Evolutionary conservation across 2,329 filamentous ascomycete species (phyloP).

Genomic region (Metarhizium album): DNA sequence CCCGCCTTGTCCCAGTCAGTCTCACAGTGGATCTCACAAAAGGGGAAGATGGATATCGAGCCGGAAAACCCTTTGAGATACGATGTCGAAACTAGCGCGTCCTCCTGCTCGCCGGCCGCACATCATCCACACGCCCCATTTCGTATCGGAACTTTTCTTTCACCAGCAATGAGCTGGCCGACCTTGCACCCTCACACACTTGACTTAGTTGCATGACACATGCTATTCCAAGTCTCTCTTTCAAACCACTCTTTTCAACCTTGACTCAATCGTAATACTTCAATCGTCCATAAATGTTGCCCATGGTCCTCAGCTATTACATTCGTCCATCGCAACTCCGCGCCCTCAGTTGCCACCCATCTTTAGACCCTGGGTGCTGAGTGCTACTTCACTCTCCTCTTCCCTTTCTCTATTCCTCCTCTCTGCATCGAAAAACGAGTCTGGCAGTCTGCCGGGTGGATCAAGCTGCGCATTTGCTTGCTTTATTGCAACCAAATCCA

Average conservation of each 20-base stretch:
- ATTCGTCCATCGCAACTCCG: neutral
- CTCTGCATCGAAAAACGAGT: neutral
- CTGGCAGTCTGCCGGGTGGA: neutral
- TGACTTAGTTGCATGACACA: neutral
- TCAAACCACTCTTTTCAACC: constrained; percentile 1
- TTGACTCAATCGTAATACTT: neutral
- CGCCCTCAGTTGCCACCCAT: constrained; percentile 1
- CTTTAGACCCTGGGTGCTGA: neutral
- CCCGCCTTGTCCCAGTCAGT: neutral
- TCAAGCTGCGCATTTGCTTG: neutral
- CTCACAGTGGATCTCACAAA: neutral
- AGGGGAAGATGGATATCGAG: neutral
- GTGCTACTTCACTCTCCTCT: neutral
- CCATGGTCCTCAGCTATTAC: neutral
- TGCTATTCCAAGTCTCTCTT: neutral
- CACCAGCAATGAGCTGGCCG: neutral
- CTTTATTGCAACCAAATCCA: neutral
- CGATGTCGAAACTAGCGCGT: neutral
- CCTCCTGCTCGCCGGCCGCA: neutral
- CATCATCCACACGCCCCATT: neutral
- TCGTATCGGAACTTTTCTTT: neutral
- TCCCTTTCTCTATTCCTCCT: neutral
- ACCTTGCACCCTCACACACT: neutral
- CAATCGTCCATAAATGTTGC: neutral
- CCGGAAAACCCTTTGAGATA: neutral